phyloP scores from a whole-genome alignment of 768 basidiomycete genomes.

The Mycena kentingensis region DNA sequence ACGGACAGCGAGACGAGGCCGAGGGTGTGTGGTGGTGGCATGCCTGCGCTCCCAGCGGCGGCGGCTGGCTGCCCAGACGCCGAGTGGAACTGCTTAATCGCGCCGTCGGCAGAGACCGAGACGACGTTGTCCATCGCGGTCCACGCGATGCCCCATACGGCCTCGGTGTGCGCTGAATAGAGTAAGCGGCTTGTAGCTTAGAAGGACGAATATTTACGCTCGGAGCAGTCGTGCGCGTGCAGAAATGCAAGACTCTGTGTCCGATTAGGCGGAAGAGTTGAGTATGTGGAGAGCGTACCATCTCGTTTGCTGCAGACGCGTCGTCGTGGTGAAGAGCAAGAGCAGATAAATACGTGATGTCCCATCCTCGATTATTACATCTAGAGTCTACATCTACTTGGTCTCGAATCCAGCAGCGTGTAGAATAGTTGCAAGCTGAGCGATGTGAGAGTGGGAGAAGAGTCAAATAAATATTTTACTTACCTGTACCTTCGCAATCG shows the following conservation, averaged over 20 bases:
- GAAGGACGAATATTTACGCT: conserved; percentile 53
- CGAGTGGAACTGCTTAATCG: conserved; percentile 72
- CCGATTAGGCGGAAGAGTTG: neutral
- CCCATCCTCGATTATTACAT: too few relatives aligned
- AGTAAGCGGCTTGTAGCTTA: conserved; percentile 25
- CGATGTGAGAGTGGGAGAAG: neutral
- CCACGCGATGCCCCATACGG: conserved; percentile 80
- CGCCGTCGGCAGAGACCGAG: conserved; percentile 78
- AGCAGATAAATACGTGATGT: neutral
- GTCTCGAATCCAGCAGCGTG: conserved; percentile 66
- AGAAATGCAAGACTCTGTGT: conserved; percentile 71
- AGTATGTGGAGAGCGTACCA: neutral
- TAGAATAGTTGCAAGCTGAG: conserved; percentile 67
- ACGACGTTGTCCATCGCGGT: conserved; percentile 63
- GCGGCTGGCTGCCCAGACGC: conserved; percentile 59
- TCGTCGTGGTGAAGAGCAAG: neutral
- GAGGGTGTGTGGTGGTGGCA: conserved; percentile 76
- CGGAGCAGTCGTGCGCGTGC: conserved; percentile 72
- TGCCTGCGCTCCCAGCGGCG: too few relatives aligned
- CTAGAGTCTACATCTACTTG: conserved; percentile 5
- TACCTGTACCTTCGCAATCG: conserved; percentile 88
- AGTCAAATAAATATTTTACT: neutral
- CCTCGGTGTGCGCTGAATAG: conserved; percentile 70
- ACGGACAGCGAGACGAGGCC: conserved; percentile 83
- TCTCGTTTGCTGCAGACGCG: neutral